Evolutionary conservation across 345 rosid species (phyloP), one percentile per base, ranked within the genome.

Genomic region (Odontarrhena argentea): DNA sequence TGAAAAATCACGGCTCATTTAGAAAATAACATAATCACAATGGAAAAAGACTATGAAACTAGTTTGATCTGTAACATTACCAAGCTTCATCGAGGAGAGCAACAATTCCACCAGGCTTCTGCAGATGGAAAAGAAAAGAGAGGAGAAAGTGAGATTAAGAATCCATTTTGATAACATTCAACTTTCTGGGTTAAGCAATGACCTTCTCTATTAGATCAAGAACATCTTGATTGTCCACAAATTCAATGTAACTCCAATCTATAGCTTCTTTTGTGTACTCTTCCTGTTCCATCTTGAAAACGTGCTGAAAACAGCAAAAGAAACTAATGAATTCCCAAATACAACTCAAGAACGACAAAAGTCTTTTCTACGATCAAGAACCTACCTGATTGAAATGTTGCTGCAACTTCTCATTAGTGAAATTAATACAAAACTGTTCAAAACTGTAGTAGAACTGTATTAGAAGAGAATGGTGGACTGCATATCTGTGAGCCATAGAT

Each of bases 231-330:
- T 92, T 92, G 64, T 92, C 98, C 47, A 89, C 98, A 74, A 92
- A 92, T 71, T 92, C 98, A 70, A 92, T 89, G 84, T 92, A 87
- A 79, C 96, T 92, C 96, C 98, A 92, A 70, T 89, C 74, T 22
- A 92, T 92, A 79, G 84, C 79, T 79, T 92, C 98, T 71, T 92
- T 92, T 24, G 96, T 89, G 76, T 92, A 92, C 77, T 92, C 96
- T 79, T 92, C 96, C 75, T 92, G 98, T 73, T 92, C 98, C 98
- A 89, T 92, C 85, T 92, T 92, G 80, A 92, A 92, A 66, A 92
- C 98, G 11, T 92, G 98, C 96, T 92, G 95, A 65, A 63, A 43
- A 60, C 63, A 63, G 41, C 9, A 47, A 41, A 55, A 46, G 8
- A 71, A 64, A 35, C 51, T 68, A 48, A 58, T 73, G 9, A 63